These are phyloP conservation scores for Amanita muscaria DNA, from an alignment of 768 basidiomycete genomes.

Conservation along the genomic window DNA sequence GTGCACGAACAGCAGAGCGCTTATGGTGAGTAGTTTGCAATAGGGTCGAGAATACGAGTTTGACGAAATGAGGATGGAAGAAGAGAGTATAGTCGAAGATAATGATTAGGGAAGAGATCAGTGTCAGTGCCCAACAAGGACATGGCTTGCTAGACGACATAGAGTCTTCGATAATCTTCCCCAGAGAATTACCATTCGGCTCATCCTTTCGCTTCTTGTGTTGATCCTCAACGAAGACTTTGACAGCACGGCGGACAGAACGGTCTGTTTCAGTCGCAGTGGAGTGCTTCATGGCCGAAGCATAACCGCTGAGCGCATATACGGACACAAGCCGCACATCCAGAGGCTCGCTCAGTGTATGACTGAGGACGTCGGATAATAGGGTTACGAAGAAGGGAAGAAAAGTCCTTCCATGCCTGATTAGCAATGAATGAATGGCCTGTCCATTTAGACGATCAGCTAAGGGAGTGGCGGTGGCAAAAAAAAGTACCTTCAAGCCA, in stretches of 20 bases:
- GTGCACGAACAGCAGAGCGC: slow-evolving; percentile 24
- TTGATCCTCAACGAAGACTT: slow-evolving; percentile 17
- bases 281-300: slow-evolving; percentile 27
- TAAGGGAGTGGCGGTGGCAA: not conserved
- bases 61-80: slow-evolving; percentile 26
- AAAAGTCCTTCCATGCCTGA: slow-evolving; percentile 37
- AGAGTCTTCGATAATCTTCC: slow-evolving; percentile 19
- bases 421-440: slow-evolving; percentile 28
- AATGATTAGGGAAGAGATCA: slow-evolving; percentile 38
- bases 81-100: slow-evolving; percentile 39
- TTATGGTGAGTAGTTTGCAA: slow-evolving; percentile 24
- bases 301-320: slow-evolving; percentile 48
- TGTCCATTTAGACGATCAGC: slow-evolving; percentile 10
- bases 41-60: slow-evolving; percentile 29
- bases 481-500: slow-evolving; percentile 22
- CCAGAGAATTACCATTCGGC: slow-evolving; percentile 15
- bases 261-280: slow-evolving; percentile 9
- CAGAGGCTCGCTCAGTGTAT: slow-evolving; percentile 21
- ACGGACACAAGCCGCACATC: slow-evolving; percentile 42
- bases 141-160: slow-evolving; percentile 16
- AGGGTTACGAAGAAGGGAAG: slow-evolving; percentile 39
- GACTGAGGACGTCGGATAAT: slow-evolving; percentile 29
- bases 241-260: slow-evolving; percentile 19
- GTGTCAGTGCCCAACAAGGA: slow-evolving; percentile 36
- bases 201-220: slow-evolving; percentile 5